A percentile compares a stretch with the other conserved stretches of the same genome.
These are phyloP conservation scores for Metarhizium humberi DNA, from an alignment of 2,329 filamentous ascomycete species.

Conservation along the genomic window DNA sequence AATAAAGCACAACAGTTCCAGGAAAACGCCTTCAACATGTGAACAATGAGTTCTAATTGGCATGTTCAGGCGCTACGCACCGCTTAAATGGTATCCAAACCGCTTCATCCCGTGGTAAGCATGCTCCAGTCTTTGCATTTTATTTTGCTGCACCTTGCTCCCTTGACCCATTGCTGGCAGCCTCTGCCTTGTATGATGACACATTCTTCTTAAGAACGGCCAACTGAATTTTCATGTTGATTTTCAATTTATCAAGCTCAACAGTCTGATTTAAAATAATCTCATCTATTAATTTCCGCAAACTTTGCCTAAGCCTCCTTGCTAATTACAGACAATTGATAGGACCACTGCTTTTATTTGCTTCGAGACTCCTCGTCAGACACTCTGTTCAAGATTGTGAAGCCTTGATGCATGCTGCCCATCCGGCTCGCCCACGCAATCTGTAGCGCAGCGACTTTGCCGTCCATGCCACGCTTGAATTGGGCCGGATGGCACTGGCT, in stretches of 20 bases:
- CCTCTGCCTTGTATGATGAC: conserved; percentile 39
- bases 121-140: conserved; percentile 5
- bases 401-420: conserved; percentile 8
- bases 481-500: background rate
- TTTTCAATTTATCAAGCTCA: conserved; percentile 51
- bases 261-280: conserved; percentile 43
- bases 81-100: background rate
- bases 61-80: no score
- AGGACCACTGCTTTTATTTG: background rate
- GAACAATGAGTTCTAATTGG: background rate
- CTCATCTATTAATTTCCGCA: background rate
- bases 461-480: background rate
- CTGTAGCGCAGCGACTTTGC: background rate
- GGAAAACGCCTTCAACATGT: background rate
- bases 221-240: conserved; percentile 55
- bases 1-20: background rate
- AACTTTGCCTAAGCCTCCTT: conserved; percentile 1
- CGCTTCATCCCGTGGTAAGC: conserved; percentile 1
- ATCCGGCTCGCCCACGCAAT: background rate
- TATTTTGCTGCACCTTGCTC: conserved; percentile 5
- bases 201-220: conserved; percentile 53
- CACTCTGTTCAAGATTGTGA: conserved; percentile 8
- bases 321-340: conserved; percentile 13
- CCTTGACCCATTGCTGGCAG: conserved; percentile 6
- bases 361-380: background rate